Percentiles rank a stretch among this genome's conserved stretches.
Evolutionary conservation across 2,329 filamentous ascomycete species (phyloP).

Genomic region (Emydomyces testavorans): DNA sequence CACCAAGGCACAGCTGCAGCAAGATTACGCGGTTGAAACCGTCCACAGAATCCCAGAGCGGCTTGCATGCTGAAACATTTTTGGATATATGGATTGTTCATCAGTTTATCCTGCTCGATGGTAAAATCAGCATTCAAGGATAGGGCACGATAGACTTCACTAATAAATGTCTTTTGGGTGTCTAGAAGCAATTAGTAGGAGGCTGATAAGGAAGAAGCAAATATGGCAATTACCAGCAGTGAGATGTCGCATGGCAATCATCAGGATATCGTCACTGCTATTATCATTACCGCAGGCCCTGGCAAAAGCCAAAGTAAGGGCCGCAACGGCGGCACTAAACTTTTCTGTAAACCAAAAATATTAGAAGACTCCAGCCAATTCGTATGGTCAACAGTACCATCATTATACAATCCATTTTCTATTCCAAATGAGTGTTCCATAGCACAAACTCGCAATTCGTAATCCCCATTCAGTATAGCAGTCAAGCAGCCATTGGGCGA

Average conservation of each 20-base stretch:
- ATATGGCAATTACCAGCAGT: constrained; percentile 24
- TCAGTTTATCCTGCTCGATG: constrained; percentile 61
- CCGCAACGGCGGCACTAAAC: constrained; percentile 47
- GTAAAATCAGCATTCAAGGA: constrained; percentile 72
- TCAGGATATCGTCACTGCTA: constrained; percentile 60
- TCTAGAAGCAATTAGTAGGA: constrained; percentile 30
- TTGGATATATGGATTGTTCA: constrained; percentile 61
- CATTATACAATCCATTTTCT: constrained; percentile 27
- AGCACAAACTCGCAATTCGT: constrained; percentile 28
- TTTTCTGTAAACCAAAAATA: constrained; percentile 23
- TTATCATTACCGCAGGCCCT: constrained; percentile 38
- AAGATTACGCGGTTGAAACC: constrained; percentile 50
- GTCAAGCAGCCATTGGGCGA: constrained; percentile 37
- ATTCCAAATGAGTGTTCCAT: constrained; percentile 34
- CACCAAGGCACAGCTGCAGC: constrained; percentile 64
- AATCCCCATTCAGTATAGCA: constrained; percentile 30
- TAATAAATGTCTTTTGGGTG: constrained; percentile 52
- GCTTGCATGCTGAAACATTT: constrained; percentile 68
- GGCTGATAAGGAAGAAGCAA: constrained; percentile 16
- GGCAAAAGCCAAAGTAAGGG: constrained; percentile 45
- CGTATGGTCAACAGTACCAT: constrained; percentile 23
- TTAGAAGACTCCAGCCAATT: background rate
- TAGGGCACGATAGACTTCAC: constrained; percentile 56
- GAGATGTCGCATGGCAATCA: constrained; percentile 47
- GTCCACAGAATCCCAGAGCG: constrained; percentile 60